These are phyloP conservation scores for Cladosporium sp. DNA, from an alignment of 2,329 filamentous ascomycete species.

Conservation along the genomic window DNA sequence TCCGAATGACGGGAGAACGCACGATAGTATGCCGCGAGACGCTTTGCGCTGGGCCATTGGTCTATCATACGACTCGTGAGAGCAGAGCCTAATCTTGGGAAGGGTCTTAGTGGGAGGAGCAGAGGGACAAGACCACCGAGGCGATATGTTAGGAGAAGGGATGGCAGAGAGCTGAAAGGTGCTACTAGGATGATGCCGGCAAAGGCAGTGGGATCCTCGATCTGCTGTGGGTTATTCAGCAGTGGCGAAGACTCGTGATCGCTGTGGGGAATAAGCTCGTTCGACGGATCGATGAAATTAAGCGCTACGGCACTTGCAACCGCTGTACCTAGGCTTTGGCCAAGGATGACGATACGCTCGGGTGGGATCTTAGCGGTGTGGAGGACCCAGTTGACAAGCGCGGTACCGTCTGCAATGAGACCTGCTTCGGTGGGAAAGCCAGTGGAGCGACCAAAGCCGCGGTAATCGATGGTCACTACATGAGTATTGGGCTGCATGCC, in stretches of 20 bases:
- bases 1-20: constrained; percentile 39
- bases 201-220: constrained; percentile 53
- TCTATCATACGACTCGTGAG: constrained; percentile 67
- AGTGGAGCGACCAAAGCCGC: constrained; percentile 77
- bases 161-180: constrained; percentile 70
- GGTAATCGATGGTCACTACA: constrained; percentile 84
- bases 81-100: constrained; percentile 60
- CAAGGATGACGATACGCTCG: constrained; percentile 71
- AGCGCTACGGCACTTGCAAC: constrained; percentile 73
- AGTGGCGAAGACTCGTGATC: constrained; percentile 15
- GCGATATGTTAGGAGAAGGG: constrained; percentile 71
- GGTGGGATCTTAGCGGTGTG: constrained; percentile 61
- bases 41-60: constrained; percentile 68
- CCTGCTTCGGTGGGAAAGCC: constrained; percentile 78
- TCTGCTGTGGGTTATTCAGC: neutral
- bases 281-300: constrained; percentile 49
- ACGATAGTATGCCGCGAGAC: constrained; percentile 62
- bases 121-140: constrained; percentile 75
- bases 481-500: constrained; percentile 71
- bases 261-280: neutral
- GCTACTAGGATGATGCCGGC: constrained; percentile 76
- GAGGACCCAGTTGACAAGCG: constrained; percentile 69
- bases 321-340: constrained; percentile 85
- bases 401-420: constrained; percentile 71
- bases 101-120: constrained; percentile 66